These are phyloP conservation scores for Colletotrichum australisinense DNA, from an alignment of 2,329 filamentous ascomycete species.

Conservation along the genomic window DNA sequence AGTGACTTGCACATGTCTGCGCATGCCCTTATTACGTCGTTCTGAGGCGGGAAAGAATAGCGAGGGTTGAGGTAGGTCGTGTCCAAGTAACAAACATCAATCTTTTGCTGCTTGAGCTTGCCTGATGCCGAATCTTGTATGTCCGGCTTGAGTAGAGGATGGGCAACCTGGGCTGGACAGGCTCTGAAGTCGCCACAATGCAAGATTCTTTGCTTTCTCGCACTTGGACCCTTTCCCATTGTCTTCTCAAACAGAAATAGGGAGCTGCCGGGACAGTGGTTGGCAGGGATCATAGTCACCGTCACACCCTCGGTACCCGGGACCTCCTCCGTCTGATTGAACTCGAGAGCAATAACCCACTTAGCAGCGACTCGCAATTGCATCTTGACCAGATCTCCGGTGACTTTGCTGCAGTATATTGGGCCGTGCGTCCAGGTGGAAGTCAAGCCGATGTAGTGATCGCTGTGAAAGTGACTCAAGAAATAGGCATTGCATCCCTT, in stretches of 20 bases:
- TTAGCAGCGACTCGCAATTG: slow-evolving; percentile 88
- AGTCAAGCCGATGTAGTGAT: slow-evolving; percentile 94
- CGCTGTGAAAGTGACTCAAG: slow-evolving; percentile 96
- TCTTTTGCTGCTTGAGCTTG: slow-evolving; percentile 81
- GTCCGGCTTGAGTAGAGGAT: slow-evolving; percentile 84
- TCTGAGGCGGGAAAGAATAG: slow-evolving; percentile 92
- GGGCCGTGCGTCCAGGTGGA: slow-evolving; percentile 91
- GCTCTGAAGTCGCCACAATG: slow-evolving; percentile 98
- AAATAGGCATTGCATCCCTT: slow-evolving; percentile 95
- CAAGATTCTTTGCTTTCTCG: slow-evolving; percentile 80
- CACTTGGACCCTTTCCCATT: slow-evolving; percentile 68
- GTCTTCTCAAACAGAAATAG: slow-evolving; percentile 92
- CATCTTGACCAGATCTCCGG: slow-evolving; percentile 86
- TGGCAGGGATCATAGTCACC: slow-evolving; percentile 95
- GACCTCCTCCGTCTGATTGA: slow-evolving; percentile 82
- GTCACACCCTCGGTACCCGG: slow-evolving; percentile 84
- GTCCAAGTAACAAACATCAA: slow-evolving; percentile 96
- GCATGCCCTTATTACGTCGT: slow-evolving; percentile 87
- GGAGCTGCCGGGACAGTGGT: slow-evolving; percentile 96
- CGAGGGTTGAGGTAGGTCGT: slow-evolving; percentile 97
- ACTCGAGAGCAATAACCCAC: slow-evolving; percentile 87
- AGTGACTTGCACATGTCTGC: slow-evolving; percentile 87
- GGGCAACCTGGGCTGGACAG: slow-evolving; percentile 83
- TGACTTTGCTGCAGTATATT: slow-evolving; percentile 96
- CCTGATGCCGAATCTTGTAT: slow-evolving; percentile 76